A percentile compares a stretch with the other conserved stretches of the same genome.
These are phyloP conservation scores for Penicillium glabrum DNA, from an alignment of 2,329 filamentous ascomycete genomes.

Conservation along the genomic window DNA sequence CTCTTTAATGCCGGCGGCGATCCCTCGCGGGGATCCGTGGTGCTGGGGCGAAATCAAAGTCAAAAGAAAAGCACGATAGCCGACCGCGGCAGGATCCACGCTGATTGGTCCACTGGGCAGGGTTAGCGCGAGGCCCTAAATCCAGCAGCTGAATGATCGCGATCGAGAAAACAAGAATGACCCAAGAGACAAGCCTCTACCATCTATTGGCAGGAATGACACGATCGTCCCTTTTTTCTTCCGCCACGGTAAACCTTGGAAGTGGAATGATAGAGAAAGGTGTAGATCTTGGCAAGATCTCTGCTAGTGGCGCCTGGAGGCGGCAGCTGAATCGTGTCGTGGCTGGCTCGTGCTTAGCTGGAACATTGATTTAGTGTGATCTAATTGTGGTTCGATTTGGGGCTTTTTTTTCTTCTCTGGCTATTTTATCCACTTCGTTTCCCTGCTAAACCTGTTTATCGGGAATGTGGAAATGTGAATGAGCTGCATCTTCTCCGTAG, in stretches of 20 bases:
- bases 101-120: background rate
- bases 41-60: slow-evolving; percentile 9
- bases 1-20: slow-evolving; percentile 2
- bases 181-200: background rate
- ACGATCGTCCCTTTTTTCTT: background rate
- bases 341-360: slow-evolving; percentile 16
- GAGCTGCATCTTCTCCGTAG: background rate
- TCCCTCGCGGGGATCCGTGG: slow-evolving; percentile 14
- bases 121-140: slow-evolving; percentile 1
- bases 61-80: slow-evolving; percentile 11
- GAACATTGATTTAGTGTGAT: slow-evolving; percentile 1
- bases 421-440: background rate
- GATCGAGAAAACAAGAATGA: background rate
- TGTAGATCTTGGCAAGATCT: slow-evolving; percentile 9
- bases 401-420: background rate
- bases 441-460: background rate
- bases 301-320: slow-evolving; percentile 11
- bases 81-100: slow-evolving; percentile 3
- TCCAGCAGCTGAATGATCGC: background rate
- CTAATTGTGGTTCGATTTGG: background rate
- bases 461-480: background rate
- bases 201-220: background rate
- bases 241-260: background rate
- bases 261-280: background rate
- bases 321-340: slow-evolving; percentile 17